A percentile compares a stretch with the other conserved stretches of the same genome.
These are phyloP conservation scores for Helianthus annuus DNA, from an alignment of 129 eudicot genomes.

Conservation along the genomic window DNA sequence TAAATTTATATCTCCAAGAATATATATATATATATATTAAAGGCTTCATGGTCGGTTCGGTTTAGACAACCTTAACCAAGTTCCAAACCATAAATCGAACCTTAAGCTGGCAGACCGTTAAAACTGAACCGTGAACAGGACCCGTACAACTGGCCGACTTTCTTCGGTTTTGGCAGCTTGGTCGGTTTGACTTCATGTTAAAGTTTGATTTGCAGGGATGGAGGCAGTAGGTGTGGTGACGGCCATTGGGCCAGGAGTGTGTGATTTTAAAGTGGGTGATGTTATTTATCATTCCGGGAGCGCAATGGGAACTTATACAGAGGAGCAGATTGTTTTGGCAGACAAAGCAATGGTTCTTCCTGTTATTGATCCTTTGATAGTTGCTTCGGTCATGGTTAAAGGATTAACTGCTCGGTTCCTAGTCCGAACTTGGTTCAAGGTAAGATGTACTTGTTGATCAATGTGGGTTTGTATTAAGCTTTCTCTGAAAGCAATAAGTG, in stretches of 20 bases:
- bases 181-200: too few species aligned
- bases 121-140: too few species aligned
- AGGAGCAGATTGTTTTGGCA: slow-evolving; percentile 73
- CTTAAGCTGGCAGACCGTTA: too few species aligned
- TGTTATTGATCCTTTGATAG: slow-evolving; percentile 53
- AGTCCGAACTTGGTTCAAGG: slow-evolving; percentile 57
- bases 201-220: slow-evolving; percentile 39
- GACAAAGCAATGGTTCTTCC: slow-evolving; percentile 52
- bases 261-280: slow-evolving; percentile 57
- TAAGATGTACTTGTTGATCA: background rate
- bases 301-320: slow-evolving; percentile 68
- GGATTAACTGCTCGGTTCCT: slow-evolving; percentile 69
- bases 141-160: too few species aligned
- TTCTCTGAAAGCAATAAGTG: slow-evolving; percentile 6
- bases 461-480: background rate
- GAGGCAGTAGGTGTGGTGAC: slow-evolving; percentile 80
- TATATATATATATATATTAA: too few species aligned
- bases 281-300: slow-evolving; percentile 60
- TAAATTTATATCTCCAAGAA: too few species aligned
- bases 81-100: too few species aligned
- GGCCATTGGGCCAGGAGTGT: slow-evolving; percentile 66
- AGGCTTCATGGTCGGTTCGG: too few species aligned
- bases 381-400: slow-evolving; percentile 61
- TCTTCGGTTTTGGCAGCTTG: too few species aligned
- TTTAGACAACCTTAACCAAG: too few species aligned